These are phyloP conservation scores for Piloderma croceum DNA, from an alignment of 768 basidiomycete genomes.

Conservation along the genomic window DNA sequence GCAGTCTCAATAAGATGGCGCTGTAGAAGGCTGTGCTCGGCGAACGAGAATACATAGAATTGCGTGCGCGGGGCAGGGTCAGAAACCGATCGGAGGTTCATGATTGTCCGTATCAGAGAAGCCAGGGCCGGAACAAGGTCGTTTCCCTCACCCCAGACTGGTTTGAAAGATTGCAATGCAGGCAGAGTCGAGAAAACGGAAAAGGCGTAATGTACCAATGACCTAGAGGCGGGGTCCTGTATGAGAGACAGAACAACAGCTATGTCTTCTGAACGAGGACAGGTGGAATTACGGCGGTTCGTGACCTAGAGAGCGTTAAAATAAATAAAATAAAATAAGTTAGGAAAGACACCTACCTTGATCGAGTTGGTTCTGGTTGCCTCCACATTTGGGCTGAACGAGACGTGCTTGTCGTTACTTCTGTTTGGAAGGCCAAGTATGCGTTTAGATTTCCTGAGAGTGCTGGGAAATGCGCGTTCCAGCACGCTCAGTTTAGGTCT, in stretches of 20 bases:
- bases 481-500: conserved; percentile 24
- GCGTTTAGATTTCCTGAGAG: conserved; percentile 34
- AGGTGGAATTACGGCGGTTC: conserved; percentile 38
- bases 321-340: conserved; percentile 3
- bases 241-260: conserved; percentile 40
- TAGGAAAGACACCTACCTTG: conserved; percentile 23
- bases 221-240: conserved; percentile 34
- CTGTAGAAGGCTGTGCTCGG: conserved; percentile 36
- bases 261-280: conserved; percentile 41
- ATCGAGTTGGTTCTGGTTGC: conserved; percentile 30
- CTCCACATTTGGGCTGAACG: conserved; percentile 37
- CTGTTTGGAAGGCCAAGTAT: conserved; percentile 33
- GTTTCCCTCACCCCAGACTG: conserved; percentile 20
- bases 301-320: conserved; percentile 33
- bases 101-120: conserved; percentile 30
- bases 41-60: conserved; percentile 43
- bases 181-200: conserved; percentile 25
- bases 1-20: conserved; percentile 38
- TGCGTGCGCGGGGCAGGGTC: conserved; percentile 29
- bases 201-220: conserved; percentile 35
- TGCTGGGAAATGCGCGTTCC: conserved; percentile 28
- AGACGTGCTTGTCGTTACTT: conserved; percentile 7
- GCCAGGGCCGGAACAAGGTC: conserved; percentile 34
- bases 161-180: conserved; percentile 12
- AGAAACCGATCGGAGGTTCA: conserved; percentile 13